phyloP scores from a whole-genome alignment of 164 flowering plant species.

The Cinnamomum micranthum region DNA sequence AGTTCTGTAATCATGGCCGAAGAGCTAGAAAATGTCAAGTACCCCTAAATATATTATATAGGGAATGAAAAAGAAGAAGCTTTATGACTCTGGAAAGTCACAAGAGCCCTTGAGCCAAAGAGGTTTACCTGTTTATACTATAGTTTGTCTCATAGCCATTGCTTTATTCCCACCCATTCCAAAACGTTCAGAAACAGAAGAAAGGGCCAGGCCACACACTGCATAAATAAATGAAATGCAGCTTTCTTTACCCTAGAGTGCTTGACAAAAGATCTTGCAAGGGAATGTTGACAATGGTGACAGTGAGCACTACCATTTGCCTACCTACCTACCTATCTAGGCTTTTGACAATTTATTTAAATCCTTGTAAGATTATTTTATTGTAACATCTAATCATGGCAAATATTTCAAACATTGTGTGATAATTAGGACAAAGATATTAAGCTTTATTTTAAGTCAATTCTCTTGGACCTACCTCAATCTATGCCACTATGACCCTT shows the following conservation, averaged over 20 bases:
- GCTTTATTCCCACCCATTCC: no score
- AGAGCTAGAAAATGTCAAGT: no score
- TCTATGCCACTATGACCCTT: not conserved
- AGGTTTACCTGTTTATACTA: no score
- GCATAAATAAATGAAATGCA: not conserved
- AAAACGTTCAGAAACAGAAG: no score
- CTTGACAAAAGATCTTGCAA: not conserved
- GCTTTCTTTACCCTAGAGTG: not conserved
- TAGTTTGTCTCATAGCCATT: no score
- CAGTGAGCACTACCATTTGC: not conserved
- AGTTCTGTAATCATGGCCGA: no score
- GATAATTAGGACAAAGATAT: slow-evolving; percentile 6
- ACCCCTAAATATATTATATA: no score
- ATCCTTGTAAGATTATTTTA: not conserved
- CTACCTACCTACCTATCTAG: not conserved
- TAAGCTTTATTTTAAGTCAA: not conserved
- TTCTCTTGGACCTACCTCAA: not conserved
- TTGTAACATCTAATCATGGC: slow-evolving; percentile 8
- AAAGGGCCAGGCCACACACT: no score
- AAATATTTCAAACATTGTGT: slow-evolving; percentile 12
- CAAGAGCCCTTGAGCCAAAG: no score
- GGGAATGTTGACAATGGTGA: slow-evolving; percentile 10
- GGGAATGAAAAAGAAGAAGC: no score
- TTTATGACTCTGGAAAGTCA: no score
- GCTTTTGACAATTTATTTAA: not conserved